Conservation (phyloP, 176 grass and related monocot genomes). For the Rhynchospora pubera region DNA sequence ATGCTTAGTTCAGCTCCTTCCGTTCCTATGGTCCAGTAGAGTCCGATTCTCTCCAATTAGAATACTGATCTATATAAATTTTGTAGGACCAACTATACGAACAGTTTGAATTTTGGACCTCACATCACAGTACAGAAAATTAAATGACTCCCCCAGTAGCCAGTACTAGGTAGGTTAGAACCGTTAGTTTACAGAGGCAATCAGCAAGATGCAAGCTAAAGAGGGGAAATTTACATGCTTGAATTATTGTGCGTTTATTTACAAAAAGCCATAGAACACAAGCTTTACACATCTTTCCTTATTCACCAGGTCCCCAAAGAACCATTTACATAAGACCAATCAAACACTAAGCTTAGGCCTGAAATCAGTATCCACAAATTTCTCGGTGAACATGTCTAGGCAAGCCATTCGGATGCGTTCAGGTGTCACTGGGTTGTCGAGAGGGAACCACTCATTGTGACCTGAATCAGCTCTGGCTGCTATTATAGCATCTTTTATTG, state of each 20-base stretch:
- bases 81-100: no score
- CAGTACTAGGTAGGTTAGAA: no score
- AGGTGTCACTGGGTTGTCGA: slow-evolving; percentile 79
- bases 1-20: no score
- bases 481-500: slow-evolving; percentile 77
- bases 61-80: no score
- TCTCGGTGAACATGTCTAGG: slow-evolving; percentile 65
- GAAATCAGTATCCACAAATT: slow-evolving; percentile 48
- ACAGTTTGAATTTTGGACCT: no score
- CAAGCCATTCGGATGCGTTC: slow-evolving; percentile 96
- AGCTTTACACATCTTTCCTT: neutral
- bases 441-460: slow-evolving; percentile 65
- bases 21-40: no score
- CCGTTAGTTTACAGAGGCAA: no score
- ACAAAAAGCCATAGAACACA: neutral
- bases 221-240: neutral
- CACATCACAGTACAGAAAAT: no score
- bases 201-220: neutral
- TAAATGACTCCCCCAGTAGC: no score
- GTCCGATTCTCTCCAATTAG: no score
- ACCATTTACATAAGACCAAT: neutral
- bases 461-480: slow-evolving; percentile 64
- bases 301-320: neutral
- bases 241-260: neutral
- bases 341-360: slow-evolving; percentile 81